A percentile compares a stretch with the other conserved stretches of the same genome.
These are phyloP conservation scores for Boechera divaricarpa DNA, from an alignment of 345 rosid species.

Conservation along the genomic window DNA sequence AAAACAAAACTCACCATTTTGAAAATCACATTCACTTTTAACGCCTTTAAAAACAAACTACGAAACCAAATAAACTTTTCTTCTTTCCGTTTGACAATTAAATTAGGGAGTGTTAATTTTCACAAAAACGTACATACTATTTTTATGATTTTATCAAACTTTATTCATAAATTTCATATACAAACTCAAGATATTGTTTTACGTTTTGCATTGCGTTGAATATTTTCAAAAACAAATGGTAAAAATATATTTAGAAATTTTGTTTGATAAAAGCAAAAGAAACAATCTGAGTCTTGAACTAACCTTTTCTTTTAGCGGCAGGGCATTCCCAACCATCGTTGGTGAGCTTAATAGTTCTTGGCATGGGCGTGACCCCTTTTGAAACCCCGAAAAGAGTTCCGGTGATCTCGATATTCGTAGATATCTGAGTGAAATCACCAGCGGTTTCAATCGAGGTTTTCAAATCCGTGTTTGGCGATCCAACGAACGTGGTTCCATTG, in stretches of 20 bases:
- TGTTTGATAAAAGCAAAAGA: too few species aligned
- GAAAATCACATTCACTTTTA: background rate
- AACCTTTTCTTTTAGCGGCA: slow-evolving; percentile 49
- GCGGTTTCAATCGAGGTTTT: slow-evolving; percentile 86
- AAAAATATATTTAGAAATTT: too few species aligned
- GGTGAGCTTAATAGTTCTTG: slow-evolving; percentile 59
- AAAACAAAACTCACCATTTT: background rate
- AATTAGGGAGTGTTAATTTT: too few species aligned
- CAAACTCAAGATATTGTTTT: background rate
- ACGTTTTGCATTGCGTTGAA: background rate
- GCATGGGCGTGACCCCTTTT: slow-evolving; percentile 66
- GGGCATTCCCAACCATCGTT: slow-evolving; percentile 83
- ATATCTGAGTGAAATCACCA: slow-evolving; percentile 72
- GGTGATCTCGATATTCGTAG: slow-evolving; percentile 55
- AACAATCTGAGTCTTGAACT: too few species aligned
- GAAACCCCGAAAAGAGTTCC: slow-evolving; percentile 83
- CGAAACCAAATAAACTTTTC: too few species aligned
- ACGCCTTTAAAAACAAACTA: too few species aligned
- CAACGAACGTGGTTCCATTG: slow-evolving; percentile 76
- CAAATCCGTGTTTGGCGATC: slow-evolving; percentile 61
- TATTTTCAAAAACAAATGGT: too few species aligned
- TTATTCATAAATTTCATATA: too few species aligned
- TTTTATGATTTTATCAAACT: background rate
- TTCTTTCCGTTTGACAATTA: too few species aligned
- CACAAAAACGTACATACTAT: too few species aligned